phyloP scores from a whole-genome alignment of 208 protist species.

The Phytomonas serpens region DNA sequence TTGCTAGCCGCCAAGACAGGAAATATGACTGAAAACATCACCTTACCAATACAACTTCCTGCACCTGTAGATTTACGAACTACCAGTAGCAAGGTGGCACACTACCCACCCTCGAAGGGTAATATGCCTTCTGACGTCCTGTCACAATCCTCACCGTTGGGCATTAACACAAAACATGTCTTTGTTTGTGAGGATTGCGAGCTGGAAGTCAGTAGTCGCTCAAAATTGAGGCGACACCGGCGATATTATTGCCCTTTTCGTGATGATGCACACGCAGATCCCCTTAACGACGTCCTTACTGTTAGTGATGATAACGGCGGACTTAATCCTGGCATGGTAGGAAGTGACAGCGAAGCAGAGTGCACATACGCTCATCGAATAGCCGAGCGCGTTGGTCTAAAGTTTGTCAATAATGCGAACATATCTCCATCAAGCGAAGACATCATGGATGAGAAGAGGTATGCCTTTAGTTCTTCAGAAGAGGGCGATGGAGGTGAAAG shows the following conservation, averaged over 20 bases:
- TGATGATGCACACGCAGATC: constrained; percentile 52
- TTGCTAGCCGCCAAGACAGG: background rate
- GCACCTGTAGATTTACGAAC: background rate
- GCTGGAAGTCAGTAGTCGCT: constrained; percentile 44
- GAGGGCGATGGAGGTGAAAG: background rate
- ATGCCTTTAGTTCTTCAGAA: background rate
- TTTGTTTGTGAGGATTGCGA: constrained; percentile 63
- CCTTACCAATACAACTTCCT: background rate
- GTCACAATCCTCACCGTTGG: background rate
- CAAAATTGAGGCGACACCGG: constrained; percentile 55
- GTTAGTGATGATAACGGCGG: background rate
- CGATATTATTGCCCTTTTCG: constrained; percentile 76
- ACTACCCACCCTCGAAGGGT: background rate
- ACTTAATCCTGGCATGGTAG: constrained; percentile 2
- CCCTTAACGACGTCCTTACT: constrained; percentile 19
- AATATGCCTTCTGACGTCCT: background rate
- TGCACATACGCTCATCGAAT: background rate
- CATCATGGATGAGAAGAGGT: background rate
- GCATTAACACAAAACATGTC: background rate
- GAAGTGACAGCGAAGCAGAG: background rate
- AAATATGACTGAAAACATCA: background rate
- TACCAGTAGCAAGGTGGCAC: background rate
- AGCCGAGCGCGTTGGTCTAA: background rate
- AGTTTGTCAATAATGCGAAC: constrained; percentile 1
- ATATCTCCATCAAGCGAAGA: background rate